These are phyloP conservation scores for Leccinum pellstonianum DNA, from an alignment of 768 basidiomycete species.

Conservation along the genomic window DNA sequence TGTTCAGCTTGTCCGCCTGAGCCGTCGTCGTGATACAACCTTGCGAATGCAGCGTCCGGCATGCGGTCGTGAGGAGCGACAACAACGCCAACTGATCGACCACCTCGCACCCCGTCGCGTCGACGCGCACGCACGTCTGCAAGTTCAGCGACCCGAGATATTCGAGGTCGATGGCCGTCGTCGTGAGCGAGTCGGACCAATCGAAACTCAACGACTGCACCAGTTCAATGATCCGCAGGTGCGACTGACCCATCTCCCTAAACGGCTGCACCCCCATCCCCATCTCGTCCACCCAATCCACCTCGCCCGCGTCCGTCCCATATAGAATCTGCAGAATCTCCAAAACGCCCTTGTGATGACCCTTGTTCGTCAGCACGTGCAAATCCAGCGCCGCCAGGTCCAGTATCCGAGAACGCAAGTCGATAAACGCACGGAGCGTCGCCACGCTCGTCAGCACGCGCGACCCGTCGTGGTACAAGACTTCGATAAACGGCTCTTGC, in stretches of 20 bases:
- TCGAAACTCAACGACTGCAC: slow-evolving; percentile 84
- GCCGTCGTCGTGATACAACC: slow-evolving; percentile 61
- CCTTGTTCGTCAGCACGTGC: slow-evolving; percentile 78
- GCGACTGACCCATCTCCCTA: slow-evolving; percentile 75
- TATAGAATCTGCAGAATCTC: slow-evolving; percentile 83
- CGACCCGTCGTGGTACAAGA: slow-evolving; percentile 70
- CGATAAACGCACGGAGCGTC: slow-evolving; percentile 72
- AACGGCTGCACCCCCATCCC: slow-evolving; percentile 51
- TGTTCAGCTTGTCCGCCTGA: slow-evolving; percentile 63
- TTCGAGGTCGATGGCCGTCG: slow-evolving; percentile 56
- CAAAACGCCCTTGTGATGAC: slow-evolving; percentile 67
- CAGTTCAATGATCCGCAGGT: slow-evolving; percentile 84
- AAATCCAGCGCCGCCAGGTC: slow-evolving; percentile 86
- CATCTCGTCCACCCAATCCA: slow-evolving; percentile 40
- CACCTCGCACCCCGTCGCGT: slow-evolving; percentile 75
- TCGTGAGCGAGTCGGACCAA: slow-evolving; percentile 76
- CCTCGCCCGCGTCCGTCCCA: slow-evolving; percentile 49
- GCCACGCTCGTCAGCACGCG: slow-evolving; percentile 66
- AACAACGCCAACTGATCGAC: slow-evolving; percentile 74
- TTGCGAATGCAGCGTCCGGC: slow-evolving; percentile 62
- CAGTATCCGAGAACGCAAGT: slow-evolving; percentile 79
- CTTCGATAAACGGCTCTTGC: slow-evolving; percentile 50
- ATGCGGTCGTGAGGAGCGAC: slow-evolving; percentile 58
- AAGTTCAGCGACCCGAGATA: slow-evolving; percentile 68
- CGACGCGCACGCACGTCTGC: slow-evolving; percentile 63